Evolutionary conservation across 2,329 filamentous ascomycete genomes (phyloP), one percentile per base, ranked within the genome.

Genomic region (Fusarium nodosum): DNA sequence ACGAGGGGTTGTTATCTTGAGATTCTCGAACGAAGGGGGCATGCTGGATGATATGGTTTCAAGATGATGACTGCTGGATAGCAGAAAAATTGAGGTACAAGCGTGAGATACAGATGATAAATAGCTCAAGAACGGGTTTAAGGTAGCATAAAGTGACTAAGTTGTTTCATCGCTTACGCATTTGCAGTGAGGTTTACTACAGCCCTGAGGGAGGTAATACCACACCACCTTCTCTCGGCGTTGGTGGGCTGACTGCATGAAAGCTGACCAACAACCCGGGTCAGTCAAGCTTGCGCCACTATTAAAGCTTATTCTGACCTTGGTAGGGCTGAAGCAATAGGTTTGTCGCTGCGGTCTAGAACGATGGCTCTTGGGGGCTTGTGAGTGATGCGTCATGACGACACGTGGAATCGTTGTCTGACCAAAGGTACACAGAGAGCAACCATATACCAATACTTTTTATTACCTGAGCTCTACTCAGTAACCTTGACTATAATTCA

Each of bases 241-340:
- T 53, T 36, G 18, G 46, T 58, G 61, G 34, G 59, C 61, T 64
- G 60, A 64, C 59, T 42, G 59, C 59, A 64, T 64, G 2, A 36
- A 42, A 18, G 24, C 34, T 33, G n/a, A 28, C 30, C 60, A 47
- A 6, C n/a, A 48, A 9, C 33, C 30, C 7, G 33, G 55, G 36
- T 8, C 7, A 48, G 15, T 4, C 13, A 9, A 36, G 7, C 34
- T 39, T 18, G 7, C 33, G 3, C 13, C n/a, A 30, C 50, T 47
- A 24, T 10, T 12, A 42, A 41, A 9, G 30, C 47, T 60, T 36
- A 7, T 16, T 26, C 13, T 24, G 47, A 36, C 22, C 18, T 5
- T 28, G 18, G 2, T 60, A 58, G 28, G 59, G 51, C 61, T 64
- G 44, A 42, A 10, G 8, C 11, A 6, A 9, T 16, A 11, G 26